Percentiles rank a stretch among this genome's conserved stretches.
phyloP scores from a whole-genome alignment of 2,329 filamentous ascomycete species.

The Diaporthe caulivora region DNA sequence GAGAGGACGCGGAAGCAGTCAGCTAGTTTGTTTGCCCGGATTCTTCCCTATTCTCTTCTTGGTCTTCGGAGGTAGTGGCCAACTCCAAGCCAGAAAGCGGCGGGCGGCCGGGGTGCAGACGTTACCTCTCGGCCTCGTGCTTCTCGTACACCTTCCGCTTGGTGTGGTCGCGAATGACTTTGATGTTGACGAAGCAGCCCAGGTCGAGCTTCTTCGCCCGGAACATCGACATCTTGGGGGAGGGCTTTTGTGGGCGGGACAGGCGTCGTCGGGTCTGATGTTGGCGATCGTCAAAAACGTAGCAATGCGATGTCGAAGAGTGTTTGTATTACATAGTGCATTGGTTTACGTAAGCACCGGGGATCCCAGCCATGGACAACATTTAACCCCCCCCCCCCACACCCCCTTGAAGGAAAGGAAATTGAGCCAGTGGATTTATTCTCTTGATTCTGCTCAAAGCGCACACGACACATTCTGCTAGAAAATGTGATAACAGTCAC shows the following conservation, averaged over 20 bases:
- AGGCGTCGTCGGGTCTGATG: constrained; percentile 16
- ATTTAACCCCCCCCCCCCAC: no score
- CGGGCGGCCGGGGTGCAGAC: constrained; percentile 26
- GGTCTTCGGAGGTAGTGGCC: no score
- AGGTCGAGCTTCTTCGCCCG: constrained; percentile 91
- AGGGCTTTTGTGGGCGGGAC: neutral
- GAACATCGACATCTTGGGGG: constrained; percentile 82
- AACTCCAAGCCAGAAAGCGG: neutral
- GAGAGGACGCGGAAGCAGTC: neutral
- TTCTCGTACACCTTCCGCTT: constrained; percentile 94
- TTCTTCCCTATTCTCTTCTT: neutral
- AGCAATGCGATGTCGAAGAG: neutral
- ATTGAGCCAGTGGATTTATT: no score
- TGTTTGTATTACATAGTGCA: neutral
- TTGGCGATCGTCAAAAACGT: constrained; percentile 1
- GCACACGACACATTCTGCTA: no score
- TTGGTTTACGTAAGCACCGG: constrained; percentile 16
- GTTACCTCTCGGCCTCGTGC: constrained; percentile 88
- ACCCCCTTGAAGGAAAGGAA: no score
- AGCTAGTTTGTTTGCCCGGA: neutral
- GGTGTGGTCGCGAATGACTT: constrained; percentile 91
- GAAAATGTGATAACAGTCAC: neutral
- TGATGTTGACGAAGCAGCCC: constrained; percentile 87
- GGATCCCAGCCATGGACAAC: neutral
- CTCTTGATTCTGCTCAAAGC: no score